Evolutionary conservation across 306 rosid species (phyloP), one percentile per base, ranked within the genome.

Genomic region (Glycine soja): DNA sequence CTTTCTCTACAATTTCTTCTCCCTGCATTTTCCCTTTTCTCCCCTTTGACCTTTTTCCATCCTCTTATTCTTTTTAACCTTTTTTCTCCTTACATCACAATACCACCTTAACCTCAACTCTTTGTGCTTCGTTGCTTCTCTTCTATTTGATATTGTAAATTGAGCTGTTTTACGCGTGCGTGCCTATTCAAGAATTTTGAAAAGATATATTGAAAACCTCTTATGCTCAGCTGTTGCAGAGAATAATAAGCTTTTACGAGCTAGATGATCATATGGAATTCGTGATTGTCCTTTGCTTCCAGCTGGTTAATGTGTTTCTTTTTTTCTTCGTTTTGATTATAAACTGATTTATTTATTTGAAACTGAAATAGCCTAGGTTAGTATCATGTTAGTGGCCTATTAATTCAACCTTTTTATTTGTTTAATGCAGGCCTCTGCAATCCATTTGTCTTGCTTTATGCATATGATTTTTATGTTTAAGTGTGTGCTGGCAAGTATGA

Each of bases 241-340:
- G 46, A 14, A 50, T 14, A 53, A 7, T n/a, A 24, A 61, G 59
- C 58, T 80, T 65, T 72, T 50, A 13, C 10, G 56, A 59, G 72
- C 76, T 18, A 42, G 56, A 19, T 63, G 19, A 15, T 74, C 30
- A 6, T 70, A 24, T 24, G 30, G 75, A 71, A 43, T 77, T 79
- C 52, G 10, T 4, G 14, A 4, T 70, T 12, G 51, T 76, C 38
- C 42, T 50, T 16, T 75, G 45, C n/a, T 80, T 30, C 53, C 45
- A 1, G 56, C 7, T 2, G 59, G 53, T 19, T 30, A 13, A 30
- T 78, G 45, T 42, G 10, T 43, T 74, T 62, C 46, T 4, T 48
- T 8, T 3, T 46, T 66, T 15, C 10, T 56, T 61, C 36, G 10
- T 15, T 70, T 71, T 45, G 42, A 46, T 46, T 63, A 16, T 46